phyloP scores from a whole-genome alignment of 192 early-diverging fungal species.

The Coemansia sp. region DNA sequence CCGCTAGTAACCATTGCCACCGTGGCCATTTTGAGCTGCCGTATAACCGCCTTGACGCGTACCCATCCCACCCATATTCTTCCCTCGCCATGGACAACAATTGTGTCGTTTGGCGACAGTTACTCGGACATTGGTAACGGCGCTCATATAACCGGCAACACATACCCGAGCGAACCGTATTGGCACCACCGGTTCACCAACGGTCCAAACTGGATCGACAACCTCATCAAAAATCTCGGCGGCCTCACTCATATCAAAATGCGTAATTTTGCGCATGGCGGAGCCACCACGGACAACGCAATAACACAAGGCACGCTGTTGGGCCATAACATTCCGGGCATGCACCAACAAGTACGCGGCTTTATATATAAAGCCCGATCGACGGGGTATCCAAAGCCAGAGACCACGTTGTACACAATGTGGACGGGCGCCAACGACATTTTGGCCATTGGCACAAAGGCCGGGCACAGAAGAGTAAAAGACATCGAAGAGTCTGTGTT shows the following conservation, averaged over 20 bases:
- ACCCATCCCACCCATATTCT: conserved; percentile 19
- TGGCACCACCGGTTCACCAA: conserved; percentile 54
- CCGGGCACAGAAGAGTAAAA: conserved; percentile 2
- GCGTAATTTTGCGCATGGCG: conserved; percentile 54
- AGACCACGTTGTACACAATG: conserved; percentile 45
- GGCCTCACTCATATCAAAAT: conserved; percentile 44
- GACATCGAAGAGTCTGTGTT: conserved; percentile 40
- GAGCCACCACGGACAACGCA: conserved; percentile 38
- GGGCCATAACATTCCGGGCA: conserved; percentile 37
- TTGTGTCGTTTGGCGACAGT: conserved; percentile 49
- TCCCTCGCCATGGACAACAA: conserved; percentile 47
- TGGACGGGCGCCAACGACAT: conserved; percentile 51
- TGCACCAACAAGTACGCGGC: conserved; percentile 47
- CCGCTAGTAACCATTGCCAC: conserved; percentile 44
- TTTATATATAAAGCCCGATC: conserved; percentile 48
- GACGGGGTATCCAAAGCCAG: conserved; percentile 23
- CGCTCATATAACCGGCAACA: conserved; percentile 48
- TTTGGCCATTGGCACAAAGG: conserved; percentile 28
- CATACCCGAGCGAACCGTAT: conserved; percentile 47
- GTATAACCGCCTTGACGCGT: conserved; percentile 22
- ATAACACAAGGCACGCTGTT: conserved; percentile 30
- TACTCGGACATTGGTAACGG: conserved; percentile 50
- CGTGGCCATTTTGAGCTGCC: conserved; percentile 39
- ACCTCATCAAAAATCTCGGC: conserved; percentile 47
- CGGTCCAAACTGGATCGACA: conserved; percentile 54